Evolutionary conservation across 2,329 filamentous ascomycete species (phyloP), one percentile per base, ranked within the genome.

Genomic region (Sporothrix luriei): DNA sequence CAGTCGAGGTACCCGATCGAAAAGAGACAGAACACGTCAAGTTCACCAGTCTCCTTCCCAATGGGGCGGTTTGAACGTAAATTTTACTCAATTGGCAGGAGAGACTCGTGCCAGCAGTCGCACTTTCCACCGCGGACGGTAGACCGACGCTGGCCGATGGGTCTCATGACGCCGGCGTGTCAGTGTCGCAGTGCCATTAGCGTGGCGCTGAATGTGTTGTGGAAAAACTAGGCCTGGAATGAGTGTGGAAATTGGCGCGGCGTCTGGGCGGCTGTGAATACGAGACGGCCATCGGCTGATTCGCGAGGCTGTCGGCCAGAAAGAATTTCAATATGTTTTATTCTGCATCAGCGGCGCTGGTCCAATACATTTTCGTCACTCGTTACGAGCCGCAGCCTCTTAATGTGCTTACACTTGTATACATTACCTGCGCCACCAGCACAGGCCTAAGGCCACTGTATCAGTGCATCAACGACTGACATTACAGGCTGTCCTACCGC

Each of bases 81-180:
- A 21, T 61, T 61, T 61, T 40, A 61, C 55, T 61, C 16, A 43
- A 61, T 19, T 33, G 7, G 9, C 11, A 61, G 33, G 33, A 33
- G 33, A 33, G 33, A 24, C 10, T 13, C 38, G 10, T 59, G 11
- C 13, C 19, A 16, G 19, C 26, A 33, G 26, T 16, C 55, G 14
- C 55, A 16, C n/a, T 33, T 40, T 33, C 55, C 55, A 59, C 21
- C 33, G 54, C 29, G 38, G 29, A 55, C 54, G 19, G 26, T 19
- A 40, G 33, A 38, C 57, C 57, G 57, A 62, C 11, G 57, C 57
- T 62, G 57, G 57, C 57, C 57, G 57, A 62, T 38, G n/a, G 57
- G 21, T 14, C 57, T 38, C 57, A 26, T 62, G 57, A 62, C 57
- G 57, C 46, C 57, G 57, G 9, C 5, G n/a, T 43, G 38, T 46